Base-by-base conservation (phyloP, 257 asterid species). In the Parsonsia alboflavescens region DNA sequence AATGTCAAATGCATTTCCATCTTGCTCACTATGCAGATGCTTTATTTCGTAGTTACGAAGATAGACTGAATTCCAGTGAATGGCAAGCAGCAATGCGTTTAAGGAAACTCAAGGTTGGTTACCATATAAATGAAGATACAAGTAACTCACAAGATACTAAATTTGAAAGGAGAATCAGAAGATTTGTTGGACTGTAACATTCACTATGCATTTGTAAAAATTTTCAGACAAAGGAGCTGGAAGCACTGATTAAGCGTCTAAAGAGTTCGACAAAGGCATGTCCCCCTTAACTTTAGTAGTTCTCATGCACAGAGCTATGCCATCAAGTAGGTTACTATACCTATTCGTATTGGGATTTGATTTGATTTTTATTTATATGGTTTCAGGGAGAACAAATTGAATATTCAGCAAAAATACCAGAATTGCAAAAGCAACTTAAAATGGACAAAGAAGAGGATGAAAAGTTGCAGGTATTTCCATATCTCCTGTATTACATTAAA, bases 11-110 rank as follows among this genome's bases (percentile, higher is more conserved):
- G 96, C 97, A 92, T 89, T 94, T 90, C 84, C 97, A 94, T 86
- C 99, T 94, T 73, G 96, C 99, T 19, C 99, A 90, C 77, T 94
- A 94, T 81, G 93, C 99, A 46, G 97, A 94, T 89, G 97, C 92
- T 78, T 96, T 94, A 63, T 94, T 90, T 82, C 99, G 92, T 77
- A 92, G 91, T 81, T 91, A 87, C 75, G 98, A 94, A 67, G 97
- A 94, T 79, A 90, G 99, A 85, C 91, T 94, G 78, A 77, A 86
- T 87, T 94, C 99, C 77, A 90, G 80, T 24, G 99, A 94, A 78
- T 94, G 99, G 97, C 97, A 89, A 81, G 97, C 90, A 75, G 97
- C 97, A 77, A 75, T 87, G 90, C 91, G 90, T 48, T 71, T 94
- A 70, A 87, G 96, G 79, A 90, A 84, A 80, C 96, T 88, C 82